Evolutionary conservation across 495 filamentous ascomycete species (phyloP), one percentile per base, ranked within the genome.

Genomic region (Xeromyces bisporus): DNA sequence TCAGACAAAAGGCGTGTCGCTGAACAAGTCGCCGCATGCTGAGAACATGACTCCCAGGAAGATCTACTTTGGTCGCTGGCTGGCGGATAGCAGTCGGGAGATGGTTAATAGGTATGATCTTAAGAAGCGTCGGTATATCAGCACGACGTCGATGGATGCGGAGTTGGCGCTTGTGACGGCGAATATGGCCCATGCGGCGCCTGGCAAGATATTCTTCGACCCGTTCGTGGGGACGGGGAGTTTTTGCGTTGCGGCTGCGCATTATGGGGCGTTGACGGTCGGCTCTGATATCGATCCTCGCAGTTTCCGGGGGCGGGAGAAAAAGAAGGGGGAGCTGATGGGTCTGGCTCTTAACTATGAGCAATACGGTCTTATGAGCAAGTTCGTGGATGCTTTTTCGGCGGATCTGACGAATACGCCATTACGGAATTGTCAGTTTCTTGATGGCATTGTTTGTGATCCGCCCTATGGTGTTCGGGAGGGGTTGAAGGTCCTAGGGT

Each of bases 381-480:
- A 63, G 16, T 73, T 83, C 33, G 55, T 85, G 0, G 86, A 85
- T 42, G 64, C 68, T 14, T 92, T 93, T 35, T 69, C 83, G 3
- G 75, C 80, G 1, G 89, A 99, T 52, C 45, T 99, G 15, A 94
- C 86, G 2, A 86, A 99, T 47, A 76, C 75, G 7, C 91, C 89
- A 2, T 43, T 96, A 11, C 58, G 80, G 23, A 51, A 44, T 11
- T 25, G 29, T 5, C 41, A 44, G 16, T 64, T 79, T 31, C 69
- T 96, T 23, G 85, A 99, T 55, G 84, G 77, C 2, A 87, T 99
- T 36, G 55, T 94, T n/a, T 94, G 89, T 40, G 89, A 99, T 52
- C 89, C 89, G 10, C 89, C 89, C 0, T 99, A 99, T 46, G 89
- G 89, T n/a, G 82, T 99, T 10, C 69, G 89, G 7, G 89, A 99